Conservation (phyloP, 2,329 filamentous ascomycete genomes). For the Diatrype stigma region DNA sequence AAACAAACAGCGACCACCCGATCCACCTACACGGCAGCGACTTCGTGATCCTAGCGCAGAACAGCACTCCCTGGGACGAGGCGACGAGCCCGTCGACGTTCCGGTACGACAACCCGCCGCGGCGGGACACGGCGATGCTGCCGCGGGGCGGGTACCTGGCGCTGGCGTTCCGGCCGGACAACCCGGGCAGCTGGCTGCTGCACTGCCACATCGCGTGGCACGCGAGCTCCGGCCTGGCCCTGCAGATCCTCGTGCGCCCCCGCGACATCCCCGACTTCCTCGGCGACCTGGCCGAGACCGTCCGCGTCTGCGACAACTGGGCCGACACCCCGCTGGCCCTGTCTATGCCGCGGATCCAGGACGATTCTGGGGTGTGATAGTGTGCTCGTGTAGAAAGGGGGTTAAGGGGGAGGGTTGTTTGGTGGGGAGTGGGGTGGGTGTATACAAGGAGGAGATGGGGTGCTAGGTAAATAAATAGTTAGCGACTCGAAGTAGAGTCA, state of each 20-base stretch:
- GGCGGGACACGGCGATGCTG: not conserved
- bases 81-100: constrained; percentile 5
- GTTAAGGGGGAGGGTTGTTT: too few relatives aligned
- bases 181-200: constrained; percentile 12
- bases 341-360: constrained; percentile 2
- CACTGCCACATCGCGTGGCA: constrained; percentile 27
- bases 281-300: constrained; percentile 6
- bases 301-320: constrained; percentile 9
- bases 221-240: constrained; percentile 18
- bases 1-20: constrained; percentile 31
- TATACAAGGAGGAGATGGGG: too few relatives aligned
- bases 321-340: not conserved
- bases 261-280: constrained; percentile 4
- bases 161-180: constrained; percentile 1
- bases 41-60: constrained; percentile 39
- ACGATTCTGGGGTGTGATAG: constrained; percentile 10
- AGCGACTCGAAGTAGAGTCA: too few relatives aligned
- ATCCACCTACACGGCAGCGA: constrained; percentile 50
- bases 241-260: constrained; percentile 21
- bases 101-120: constrained; percentile 14
- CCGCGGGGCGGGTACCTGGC: not conserved
- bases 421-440: too few relatives aligned
- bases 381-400: too few relatives aligned
- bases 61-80: constrained; percentile 4
- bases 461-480: too few relatives aligned